Conservation (phyloP, 352 stramenopile species). For the Hyaloperonospora brassicae region DNA sequence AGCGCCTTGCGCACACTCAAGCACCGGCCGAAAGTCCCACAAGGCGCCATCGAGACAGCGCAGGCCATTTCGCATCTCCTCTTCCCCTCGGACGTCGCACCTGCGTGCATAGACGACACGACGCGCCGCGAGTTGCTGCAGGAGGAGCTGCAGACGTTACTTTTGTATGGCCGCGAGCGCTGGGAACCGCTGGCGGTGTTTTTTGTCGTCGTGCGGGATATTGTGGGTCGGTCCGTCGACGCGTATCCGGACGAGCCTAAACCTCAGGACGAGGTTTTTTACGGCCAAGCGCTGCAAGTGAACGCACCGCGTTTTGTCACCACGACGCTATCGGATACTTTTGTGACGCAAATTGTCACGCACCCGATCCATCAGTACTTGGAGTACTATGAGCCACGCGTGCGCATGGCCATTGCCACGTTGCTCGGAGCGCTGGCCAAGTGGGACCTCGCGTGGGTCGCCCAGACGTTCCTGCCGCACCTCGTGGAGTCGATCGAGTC, state of each 20-base stretch:
- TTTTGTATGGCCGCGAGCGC: slow-evolving; percentile 47
- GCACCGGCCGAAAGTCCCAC: slow-evolving; percentile 51
- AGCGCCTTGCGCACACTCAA: slow-evolving; percentile 67
- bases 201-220: slow-evolving; percentile 45
- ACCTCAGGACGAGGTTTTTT: slow-evolving; percentile 30
- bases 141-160: slow-evolving; percentile 41
- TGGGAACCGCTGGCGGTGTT: slow-evolving; percentile 74
- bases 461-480: slow-evolving; percentile 50
- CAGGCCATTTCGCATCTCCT: slow-evolving; percentile 34
- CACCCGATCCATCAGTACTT: slow-evolving; percentile 42
- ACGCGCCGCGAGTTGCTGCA: slow-evolving; percentile 34
- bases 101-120: slow-evolving; percentile 5
- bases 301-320: slow-evolving; percentile 15
- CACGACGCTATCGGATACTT: slow-evolving; percentile 33
- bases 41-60: slow-evolving; percentile 32
- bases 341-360: slow-evolving; percentile 39
- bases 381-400: slow-evolving; percentile 82
- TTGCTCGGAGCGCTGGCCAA: slow-evolving; percentile 60
- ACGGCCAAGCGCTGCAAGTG: slow-evolving; percentile 5
- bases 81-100: neutral
- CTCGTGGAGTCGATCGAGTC: slow-evolving; percentile 72
- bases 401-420: slow-evolving; percentile 70
- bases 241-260: slow-evolving; percentile 21
- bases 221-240: slow-evolving; percentile 33
- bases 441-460: slow-evolving; percentile 51